These are phyloP conservation scores for Tetrahymena elliotti DNA, from an alignment of 73 alveolate genomes.

Conservation along the genomic window DNA sequence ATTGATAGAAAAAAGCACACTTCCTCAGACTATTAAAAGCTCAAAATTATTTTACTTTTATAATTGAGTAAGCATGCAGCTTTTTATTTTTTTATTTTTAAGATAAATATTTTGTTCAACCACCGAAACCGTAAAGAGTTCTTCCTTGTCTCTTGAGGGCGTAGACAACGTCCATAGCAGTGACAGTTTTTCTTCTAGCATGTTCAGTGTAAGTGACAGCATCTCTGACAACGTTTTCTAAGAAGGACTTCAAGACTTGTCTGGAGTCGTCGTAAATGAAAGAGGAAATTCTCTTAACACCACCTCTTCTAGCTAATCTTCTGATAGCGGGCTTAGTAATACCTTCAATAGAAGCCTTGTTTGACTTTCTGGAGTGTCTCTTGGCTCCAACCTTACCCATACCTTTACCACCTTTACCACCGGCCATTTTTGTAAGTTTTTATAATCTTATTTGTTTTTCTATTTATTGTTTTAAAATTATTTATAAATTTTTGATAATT, in stretches of 20 bases:
- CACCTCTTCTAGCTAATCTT: slow-evolving; percentile 93
- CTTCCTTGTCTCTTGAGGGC: slow-evolving; percentile 76
- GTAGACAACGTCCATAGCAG: slow-evolving; percentile 80
- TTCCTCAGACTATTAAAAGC: background rate
- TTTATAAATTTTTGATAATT: background rate
- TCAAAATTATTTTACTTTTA: background rate
- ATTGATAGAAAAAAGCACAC: background rate
- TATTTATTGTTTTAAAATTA: background rate
- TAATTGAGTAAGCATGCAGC: background rate
- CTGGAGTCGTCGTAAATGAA: slow-evolving; percentile 78
- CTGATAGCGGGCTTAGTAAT: slow-evolving; percentile 81
- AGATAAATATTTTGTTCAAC: slow-evolving; percentile 10
- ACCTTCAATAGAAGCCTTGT: slow-evolving; percentile 67
- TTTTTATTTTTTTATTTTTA: too few relatives aligned
- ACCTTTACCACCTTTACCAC: slow-evolving; percentile 55
- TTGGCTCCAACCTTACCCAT: slow-evolving; percentile 62
- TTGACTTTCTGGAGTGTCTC: slow-evolving; percentile 54
- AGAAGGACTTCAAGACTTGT: slow-evolving; percentile 55
- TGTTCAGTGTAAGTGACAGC: slow-evolving; percentile 73
- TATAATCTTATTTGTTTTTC: background rate
- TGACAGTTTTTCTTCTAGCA: slow-evolving; percentile 81
- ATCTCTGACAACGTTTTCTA: slow-evolving; percentile 72
- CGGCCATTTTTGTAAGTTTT: slow-evolving; percentile 35
- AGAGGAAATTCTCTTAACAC: slow-evolving; percentile 77
- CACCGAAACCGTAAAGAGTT: slow-evolving; percentile 73